phyloP scores from a whole-genome alignment of 805 yeast species.

The Kluyveromyces aestuarii region DNA sequence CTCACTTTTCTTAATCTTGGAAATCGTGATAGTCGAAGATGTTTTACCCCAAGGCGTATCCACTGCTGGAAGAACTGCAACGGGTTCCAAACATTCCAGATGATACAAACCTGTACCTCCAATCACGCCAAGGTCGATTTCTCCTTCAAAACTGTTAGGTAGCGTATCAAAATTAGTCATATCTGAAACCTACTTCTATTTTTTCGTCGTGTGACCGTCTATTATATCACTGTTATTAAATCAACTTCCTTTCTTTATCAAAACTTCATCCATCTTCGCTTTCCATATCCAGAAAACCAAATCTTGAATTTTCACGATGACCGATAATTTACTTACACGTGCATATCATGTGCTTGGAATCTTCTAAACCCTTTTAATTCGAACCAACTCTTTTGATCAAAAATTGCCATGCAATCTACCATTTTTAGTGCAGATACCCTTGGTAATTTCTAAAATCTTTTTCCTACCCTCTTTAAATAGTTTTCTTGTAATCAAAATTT shows the following conservation, averaged over 20 bases:
- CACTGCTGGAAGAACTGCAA: conserved; percentile 63
- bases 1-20: conserved; percentile 57
- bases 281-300: too few relatives aligned
- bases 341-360: not conserved
- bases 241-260: too few relatives aligned
- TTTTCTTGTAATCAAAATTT: too few relatives aligned
- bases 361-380: too few relatives aligned
- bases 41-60: conserved; percentile 98
- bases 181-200: not conserved
- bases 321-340: not conserved
- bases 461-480: too few relatives aligned
- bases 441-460: too few relatives aligned
- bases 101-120: conserved; percentile 98
- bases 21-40: conserved; percentile 85
- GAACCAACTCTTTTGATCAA: too few relatives aligned
- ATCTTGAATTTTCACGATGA: too few relatives aligned
- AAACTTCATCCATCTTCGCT: too few relatives aligned
- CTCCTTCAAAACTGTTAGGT: conserved; percentile 18
- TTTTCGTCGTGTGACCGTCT: not conserved
- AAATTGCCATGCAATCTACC: too few relatives aligned
- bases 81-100: conserved; percentile 71
- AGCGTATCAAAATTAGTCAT: conserved; percentile 19
- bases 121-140: conserved; percentile 74
- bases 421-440: too few relatives aligned
- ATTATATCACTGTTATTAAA: too few relatives aligned